Conservation (phyloP, 306 rosid species). For the Pyrus pyrifolia region DNA sequence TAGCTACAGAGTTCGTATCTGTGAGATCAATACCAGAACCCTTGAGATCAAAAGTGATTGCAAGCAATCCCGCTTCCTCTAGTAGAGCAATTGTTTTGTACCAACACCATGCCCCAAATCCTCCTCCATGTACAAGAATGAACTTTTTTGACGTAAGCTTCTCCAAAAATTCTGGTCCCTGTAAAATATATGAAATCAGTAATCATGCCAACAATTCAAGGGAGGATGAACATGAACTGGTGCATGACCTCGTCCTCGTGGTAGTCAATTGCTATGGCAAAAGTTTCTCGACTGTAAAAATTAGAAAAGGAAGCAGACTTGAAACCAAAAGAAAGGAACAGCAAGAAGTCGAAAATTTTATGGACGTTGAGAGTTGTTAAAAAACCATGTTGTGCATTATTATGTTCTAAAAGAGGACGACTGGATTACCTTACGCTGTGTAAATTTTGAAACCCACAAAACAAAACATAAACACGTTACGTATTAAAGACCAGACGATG, state of each 20-base stretch:
- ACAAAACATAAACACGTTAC: neutral
- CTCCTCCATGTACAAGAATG: conserved; percentile 83
- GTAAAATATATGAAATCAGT: conserved; percentile 2
- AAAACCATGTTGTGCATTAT: neutral
- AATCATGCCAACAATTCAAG: neutral
- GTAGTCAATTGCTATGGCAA: neutral
- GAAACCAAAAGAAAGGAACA: neutral
- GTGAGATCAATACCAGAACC: conserved; percentile 94
- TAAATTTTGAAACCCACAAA: neutral
- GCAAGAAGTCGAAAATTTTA: neutral
- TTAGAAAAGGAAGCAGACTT: neutral
- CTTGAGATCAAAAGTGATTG: conserved; percentile 73
- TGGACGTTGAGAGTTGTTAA: neutral
- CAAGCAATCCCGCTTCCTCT: conserved; percentile 74
- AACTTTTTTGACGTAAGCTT: conserved; percentile 56
- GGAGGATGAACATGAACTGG: neutral
- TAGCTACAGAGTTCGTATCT: conserved; percentile 50
- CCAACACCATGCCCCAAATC: conserved; percentile 99
- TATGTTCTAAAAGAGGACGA: neutral
- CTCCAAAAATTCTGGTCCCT: conserved; percentile 56
- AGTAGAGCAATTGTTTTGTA: conserved; percentile 78
- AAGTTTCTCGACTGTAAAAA: neutral
- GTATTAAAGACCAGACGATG: neutral
- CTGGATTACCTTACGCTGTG: neutral
- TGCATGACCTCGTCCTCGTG: neutral